These are phyloP conservation scores for Umbelopsis sp. DNA, from an alignment of 371 early-diverging fungal species.

Conservation along the genomic window DNA sequence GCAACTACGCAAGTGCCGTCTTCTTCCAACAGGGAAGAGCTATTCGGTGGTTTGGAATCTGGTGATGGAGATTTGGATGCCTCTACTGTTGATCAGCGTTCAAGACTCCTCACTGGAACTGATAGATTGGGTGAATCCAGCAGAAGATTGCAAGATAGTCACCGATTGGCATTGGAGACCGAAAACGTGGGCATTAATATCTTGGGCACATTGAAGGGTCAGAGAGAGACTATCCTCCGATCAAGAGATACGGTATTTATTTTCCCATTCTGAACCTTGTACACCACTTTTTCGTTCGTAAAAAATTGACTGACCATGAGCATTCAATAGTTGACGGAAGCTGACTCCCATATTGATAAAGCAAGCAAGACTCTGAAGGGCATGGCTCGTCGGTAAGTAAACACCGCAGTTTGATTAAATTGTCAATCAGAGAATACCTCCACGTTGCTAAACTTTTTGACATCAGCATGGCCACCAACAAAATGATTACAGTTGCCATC, in stretches of 20 bases:
- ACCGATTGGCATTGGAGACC: conserved; percentile 90
- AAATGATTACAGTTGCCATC: conserved; percentile 85
- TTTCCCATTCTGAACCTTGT: conserved; percentile 21
- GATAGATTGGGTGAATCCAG: conserved; percentile 81
- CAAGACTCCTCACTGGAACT: conserved; percentile 81
- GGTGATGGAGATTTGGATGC: conserved; percentile 58
- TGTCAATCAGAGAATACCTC: not conserved
- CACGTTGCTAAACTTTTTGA: not conserved
- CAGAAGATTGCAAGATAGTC: conserved; percentile 84
- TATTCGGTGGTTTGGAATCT: conserved; percentile 57
- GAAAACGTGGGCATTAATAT: conserved; percentile 88
- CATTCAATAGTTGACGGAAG: conserved; percentile 69
- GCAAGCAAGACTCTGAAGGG: conserved; percentile 85
- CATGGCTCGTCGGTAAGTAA: conserved; percentile 88
- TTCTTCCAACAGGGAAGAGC: conserved; percentile 63
- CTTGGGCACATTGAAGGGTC: conserved; percentile 77
- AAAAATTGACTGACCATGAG: not conserved
- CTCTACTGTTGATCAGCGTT: conserved; percentile 80
- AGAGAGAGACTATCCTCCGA: conserved; percentile 89
- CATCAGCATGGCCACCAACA: conserved; percentile 86
- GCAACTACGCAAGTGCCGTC: conserved; percentile 43
- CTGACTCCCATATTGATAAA: conserved; percentile 88
- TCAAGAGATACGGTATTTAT: conserved; percentile 79
- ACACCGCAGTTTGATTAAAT: not conserved
- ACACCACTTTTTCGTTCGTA: not conserved